Conservation (phyloP, 441 rosid species). For the Gossypium davidsonii region DNA sequence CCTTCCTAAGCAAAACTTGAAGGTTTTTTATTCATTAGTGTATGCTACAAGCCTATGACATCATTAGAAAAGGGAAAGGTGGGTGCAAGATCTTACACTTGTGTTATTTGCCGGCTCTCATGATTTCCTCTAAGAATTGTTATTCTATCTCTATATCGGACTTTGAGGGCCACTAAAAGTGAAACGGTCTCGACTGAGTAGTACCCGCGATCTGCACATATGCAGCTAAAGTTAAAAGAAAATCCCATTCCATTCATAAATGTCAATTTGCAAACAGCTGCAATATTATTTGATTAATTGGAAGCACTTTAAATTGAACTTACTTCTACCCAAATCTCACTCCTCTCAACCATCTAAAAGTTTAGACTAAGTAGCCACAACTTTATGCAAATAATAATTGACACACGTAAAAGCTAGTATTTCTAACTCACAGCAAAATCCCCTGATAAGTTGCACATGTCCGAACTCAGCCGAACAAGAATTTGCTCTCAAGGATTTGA, state of each 20-base stretch:
- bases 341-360: neutral
- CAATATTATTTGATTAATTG: neutral
- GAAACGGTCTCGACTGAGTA: slow-evolving; percentile 94
- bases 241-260: slow-evolving; percentile 9
- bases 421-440: neutral
- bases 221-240: slow-evolving; percentile 12
- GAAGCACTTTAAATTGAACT: neutral
- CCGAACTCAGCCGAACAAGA: neutral
- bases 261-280: slow-evolving; percentile 1
- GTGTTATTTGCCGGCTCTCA: slow-evolving; percentile 82
- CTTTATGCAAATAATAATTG: neutral
- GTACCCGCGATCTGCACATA: slow-evolving; percentile 86
- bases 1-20: no score
- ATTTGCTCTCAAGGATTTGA: neutral
- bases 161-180: slow-evolving; percentile 86
- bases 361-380: neutral
- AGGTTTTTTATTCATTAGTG: no score
- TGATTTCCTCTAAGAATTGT: slow-evolving; percentile 41
- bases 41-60: neutral
- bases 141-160: slow-evolving; percentile 90
- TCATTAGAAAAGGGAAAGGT: neutral
- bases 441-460: neutral
- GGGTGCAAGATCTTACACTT: slow-evolving; percentile 20
- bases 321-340: neutral
- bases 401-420: neutral